Evolutionary conservation across 768 basidiomycete genomes (phyloP).

Genomic region (Amanita phalloides): DNA sequence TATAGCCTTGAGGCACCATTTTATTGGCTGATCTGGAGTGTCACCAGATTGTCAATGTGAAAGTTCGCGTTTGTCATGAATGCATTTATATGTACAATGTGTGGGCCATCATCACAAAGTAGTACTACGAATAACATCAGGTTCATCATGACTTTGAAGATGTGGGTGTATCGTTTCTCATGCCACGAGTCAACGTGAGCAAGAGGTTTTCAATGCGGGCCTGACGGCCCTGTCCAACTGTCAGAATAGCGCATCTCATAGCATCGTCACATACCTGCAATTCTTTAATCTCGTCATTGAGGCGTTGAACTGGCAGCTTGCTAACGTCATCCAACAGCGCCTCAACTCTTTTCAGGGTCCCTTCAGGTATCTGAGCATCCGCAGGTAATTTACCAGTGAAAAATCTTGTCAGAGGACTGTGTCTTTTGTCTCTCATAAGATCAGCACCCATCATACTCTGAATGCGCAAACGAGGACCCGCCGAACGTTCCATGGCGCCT

Average conservation of each 20-base stretch:
- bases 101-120: neutral
- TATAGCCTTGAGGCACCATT: neutral
- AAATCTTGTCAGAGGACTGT: slow-evolving; percentile 8
- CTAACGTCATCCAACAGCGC: slow-evolving; percentile 51
- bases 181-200: slow-evolving; percentile 55
- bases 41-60: slow-evolving; percentile 6
- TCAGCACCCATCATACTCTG: neutral
- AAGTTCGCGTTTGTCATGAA: neutral
- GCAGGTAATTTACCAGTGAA: slow-evolving; percentile 8
- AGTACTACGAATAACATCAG: neutral
- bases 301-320: slow-evolving; percentile 48
- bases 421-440: neutral
- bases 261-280: slow-evolving; percentile 42
- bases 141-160: neutral
- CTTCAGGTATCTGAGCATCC: slow-evolving; percentile 21
- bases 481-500: neutral
- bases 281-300: slow-evolving; percentile 79
- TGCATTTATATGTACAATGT: neutral
- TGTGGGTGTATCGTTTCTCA: slow-evolving; percentile 34
- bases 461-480: slow-evolving; percentile 2
- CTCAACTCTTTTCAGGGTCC: slow-evolving; percentile 45
- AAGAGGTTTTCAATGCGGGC: slow-evolving; percentile 68
- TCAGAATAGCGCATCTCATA: slow-evolving; percentile 1
- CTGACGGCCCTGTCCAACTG: slow-evolving; percentile 47
- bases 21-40: slow-evolving; percentile 11